Evolutionary conservation across 2,329 filamentous ascomycete species (phyloP).

Genomic region (Trichoderma oligosporum): DNA sequence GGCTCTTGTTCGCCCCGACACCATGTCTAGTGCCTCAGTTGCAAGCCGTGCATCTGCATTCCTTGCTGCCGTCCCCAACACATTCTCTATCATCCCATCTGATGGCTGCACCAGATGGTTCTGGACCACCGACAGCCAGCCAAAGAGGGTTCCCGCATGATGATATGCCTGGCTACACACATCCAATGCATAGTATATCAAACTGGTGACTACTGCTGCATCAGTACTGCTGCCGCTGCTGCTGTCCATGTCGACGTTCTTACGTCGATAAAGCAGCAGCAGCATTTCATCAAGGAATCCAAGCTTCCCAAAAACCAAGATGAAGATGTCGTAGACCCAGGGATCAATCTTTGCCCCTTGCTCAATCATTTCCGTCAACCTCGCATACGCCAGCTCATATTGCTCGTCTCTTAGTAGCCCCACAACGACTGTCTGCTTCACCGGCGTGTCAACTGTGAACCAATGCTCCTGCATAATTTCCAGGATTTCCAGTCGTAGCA

Average conservation of each 20-base stretch:
- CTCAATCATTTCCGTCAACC: slow-evolving; percentile 63
- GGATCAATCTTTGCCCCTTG: slow-evolving; percentile 52
- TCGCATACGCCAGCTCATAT: slow-evolving; percentile 73
- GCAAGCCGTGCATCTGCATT: slow-evolving; percentile 65
- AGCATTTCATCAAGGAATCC: slow-evolving; percentile 76
- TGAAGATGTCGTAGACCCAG: slow-evolving; percentile 77
- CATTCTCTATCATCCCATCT: slow-evolving; percentile 61
- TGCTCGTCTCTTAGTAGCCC: slow-evolving; percentile 78
- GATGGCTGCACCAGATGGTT: slow-evolving; percentile 42
- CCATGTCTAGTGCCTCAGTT: slow-evolving; percentile 60
- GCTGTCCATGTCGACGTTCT: too few species aligned
- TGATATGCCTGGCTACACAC: slow-evolving; percentile 62
- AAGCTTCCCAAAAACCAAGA: slow-evolving; percentile 67
- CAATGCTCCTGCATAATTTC: slow-evolving; percentile 71
- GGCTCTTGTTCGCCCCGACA: slow-evolving; percentile 44
- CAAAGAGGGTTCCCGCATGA: slow-evolving; percentile 60
- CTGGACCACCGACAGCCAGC: slow-evolving; percentile 66
- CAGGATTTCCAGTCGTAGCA: slow-evolving; percentile 68
- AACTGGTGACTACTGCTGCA: slow-evolving; percentile 39
- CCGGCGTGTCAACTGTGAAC: slow-evolving; percentile 49
- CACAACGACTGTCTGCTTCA: slow-evolving; percentile 63
- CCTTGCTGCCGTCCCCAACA: slow-evolving; percentile 68
- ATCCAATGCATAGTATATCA: slow-evolving; percentile 74
- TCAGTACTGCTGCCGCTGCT: slow-evolving; percentile 35
- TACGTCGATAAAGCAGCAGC: slow-evolving; percentile 59